These are phyloP conservation scores for Candida sp. DNA, from an alignment of 1,139 yeast species.

Conservation along the genomic window DNA sequence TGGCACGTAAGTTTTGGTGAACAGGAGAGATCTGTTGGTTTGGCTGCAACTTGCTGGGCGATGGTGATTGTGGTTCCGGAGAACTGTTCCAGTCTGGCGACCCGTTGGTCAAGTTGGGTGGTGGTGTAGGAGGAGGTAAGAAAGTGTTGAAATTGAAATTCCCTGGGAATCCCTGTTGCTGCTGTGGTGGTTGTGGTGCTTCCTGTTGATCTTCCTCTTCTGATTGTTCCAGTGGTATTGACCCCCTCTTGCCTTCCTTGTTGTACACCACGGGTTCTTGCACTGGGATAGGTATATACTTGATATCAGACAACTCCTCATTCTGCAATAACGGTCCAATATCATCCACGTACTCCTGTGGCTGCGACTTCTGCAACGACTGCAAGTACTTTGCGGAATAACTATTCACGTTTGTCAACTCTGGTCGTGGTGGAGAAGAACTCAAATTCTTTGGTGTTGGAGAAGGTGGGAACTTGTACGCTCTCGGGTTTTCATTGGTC, in stretches of 20 bases:
- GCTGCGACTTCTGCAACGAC: slow-evolving; percentile 28
- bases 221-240: slow-evolving; percentile 6
- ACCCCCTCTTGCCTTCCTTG: slow-evolving; percentile 1
- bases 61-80: slow-evolving; percentile 47
- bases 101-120: slow-evolving; percentile 38
- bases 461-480: slow-evolving; percentile 55
- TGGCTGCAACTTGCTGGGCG: slow-evolving; percentile 23
- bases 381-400: slow-evolving; percentile 51
- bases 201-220: slow-evolving; percentile 3
- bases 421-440: slow-evolving; percentile 22
- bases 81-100: slow-evolving; percentile 45
- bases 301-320: slow-evolving; percentile 15
- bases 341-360: slow-evolving; percentile 41
- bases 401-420: slow-evolving; percentile 24
- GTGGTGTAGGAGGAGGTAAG: slow-evolving; percentile 51
- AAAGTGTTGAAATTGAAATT: slow-evolving; percentile 22
- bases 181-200: slow-evolving; percentile 8
- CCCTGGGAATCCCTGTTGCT: slow-evolving; percentile 5
- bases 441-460: slow-evolving; percentile 50
- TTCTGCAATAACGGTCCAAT: slow-evolving; percentile 37
- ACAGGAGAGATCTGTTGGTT: slow-evolving; percentile 28
- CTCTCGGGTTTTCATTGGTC: slow-evolving; percentile 41
- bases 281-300: slow-evolving; percentile 47
- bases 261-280: slow-evolving; percentile 32
- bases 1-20: slow-evolving; percentile 20